Evolutionary conservation across 73 alveolate species (phyloP).

Genomic region (Tetrahymena malaccensis): DNA sequence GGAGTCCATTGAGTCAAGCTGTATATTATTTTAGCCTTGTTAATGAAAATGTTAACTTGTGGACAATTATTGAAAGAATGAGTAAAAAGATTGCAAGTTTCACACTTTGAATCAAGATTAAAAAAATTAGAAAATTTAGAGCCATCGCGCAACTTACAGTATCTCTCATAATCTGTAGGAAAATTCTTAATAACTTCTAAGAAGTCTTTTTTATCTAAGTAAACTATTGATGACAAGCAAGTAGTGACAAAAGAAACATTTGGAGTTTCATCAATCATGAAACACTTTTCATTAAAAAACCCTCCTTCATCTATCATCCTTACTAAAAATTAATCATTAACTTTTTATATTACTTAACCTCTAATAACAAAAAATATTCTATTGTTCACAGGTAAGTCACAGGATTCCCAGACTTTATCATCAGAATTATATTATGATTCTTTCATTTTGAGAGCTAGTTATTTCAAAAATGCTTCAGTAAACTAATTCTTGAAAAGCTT

Average conservation of each 20-base stretch:
- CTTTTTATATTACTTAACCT: not conserved
- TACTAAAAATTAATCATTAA: not conserved
- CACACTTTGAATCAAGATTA: not conserved
- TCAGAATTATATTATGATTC: not conserved
- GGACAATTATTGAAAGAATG: not conserved
- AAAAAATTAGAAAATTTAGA: not conserved
- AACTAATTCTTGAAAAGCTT: not conserved
- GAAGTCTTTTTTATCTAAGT: not conserved
- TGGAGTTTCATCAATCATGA: not conserved
- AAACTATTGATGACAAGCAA: not conserved
- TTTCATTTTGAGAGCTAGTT: not conserved
- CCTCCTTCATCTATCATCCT: not conserved
- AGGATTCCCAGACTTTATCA: not conserved
- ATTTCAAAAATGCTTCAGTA: not conserved
- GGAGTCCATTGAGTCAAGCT: not conserved
- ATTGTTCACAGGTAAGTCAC: not conserved
- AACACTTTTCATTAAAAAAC: not conserved
- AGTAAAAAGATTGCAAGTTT: not conserved
- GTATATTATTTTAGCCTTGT: not conserved
- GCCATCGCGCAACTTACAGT: not conserved
- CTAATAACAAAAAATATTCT: not conserved
- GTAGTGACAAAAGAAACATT: not conserved
- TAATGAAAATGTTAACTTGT: not conserved
- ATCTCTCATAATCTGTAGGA: not conserved
- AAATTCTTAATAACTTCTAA: not conserved